Percentiles rank a stretch among this genome's conserved stretches.
Evolutionary conservation across 2,329 filamentous ascomycete species (phyloP).

Genomic region (Diaporthe nobilis): DNA sequence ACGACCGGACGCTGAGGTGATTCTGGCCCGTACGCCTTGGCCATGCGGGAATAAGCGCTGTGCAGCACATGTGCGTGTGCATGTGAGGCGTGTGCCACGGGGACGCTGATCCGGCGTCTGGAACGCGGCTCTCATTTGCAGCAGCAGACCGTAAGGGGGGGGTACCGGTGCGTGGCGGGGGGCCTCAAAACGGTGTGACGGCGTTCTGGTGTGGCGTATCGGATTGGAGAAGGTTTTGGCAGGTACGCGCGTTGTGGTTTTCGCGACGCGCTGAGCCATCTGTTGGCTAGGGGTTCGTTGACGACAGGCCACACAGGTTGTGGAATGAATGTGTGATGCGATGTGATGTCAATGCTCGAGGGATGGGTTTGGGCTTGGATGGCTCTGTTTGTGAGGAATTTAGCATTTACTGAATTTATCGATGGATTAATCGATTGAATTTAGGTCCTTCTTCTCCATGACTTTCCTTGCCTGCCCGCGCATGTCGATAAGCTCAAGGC

Average conservation of each 20-base stretch:
- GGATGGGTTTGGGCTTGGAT: not conserved
- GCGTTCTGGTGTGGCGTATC: not conserved
- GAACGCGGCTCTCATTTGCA: constrained; percentile 39
- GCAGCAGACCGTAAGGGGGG: not conserved
- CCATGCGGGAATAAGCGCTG: constrained; percentile 9
- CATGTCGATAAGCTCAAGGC: constrained; percentile 31
- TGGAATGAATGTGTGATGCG: constrained; percentile 18
- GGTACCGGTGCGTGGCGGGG: not conserved
- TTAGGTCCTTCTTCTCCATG: not conserved
- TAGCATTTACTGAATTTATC: constrained; percentile 17
- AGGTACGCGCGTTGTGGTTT: not conserved
- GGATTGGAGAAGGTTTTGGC: constrained; percentile 10
- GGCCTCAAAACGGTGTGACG: constrained; percentile 10
- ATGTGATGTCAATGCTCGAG: constrained; percentile 8
- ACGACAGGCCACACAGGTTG: not conserved
- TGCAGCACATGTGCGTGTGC: constrained; percentile 6
- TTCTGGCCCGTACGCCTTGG: not conserved
- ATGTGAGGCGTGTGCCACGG: not conserved
- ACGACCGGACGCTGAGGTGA: not conserved
- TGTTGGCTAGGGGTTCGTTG: not conserved
- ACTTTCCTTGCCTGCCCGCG: not conserved
- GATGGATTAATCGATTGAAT: not conserved
- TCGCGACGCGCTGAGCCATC: constrained; percentile 8
- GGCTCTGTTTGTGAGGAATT: not conserved
- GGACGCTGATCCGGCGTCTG: constrained; percentile 32